These are phyloP conservation scores for Apostasia shenzhenica DNA, from an alignment of 106 monocot species.

Conservation along the genomic window DNA sequence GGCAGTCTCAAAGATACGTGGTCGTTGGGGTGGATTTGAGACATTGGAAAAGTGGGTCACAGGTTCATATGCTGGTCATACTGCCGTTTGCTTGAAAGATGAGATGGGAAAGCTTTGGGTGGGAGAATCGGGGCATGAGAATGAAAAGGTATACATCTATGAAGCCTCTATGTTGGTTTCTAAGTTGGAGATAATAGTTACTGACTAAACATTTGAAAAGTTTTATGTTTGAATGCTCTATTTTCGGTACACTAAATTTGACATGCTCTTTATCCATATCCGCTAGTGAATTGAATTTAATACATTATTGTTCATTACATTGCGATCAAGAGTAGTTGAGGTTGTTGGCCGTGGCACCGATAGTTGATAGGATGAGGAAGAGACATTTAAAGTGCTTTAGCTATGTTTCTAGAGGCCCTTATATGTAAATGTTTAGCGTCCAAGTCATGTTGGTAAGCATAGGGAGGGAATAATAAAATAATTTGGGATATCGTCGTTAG, in stretches of 20 bases:
- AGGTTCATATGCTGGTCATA: slow-evolving; percentile 97
- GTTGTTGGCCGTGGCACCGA: no score
- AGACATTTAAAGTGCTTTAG: no score
- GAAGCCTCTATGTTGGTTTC: neutral
- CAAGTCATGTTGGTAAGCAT: no score
- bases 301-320: neutral
- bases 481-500: no score
- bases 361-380: no score
- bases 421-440: no score
- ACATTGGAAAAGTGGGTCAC: slow-evolving; percentile 98
- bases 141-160: slow-evolving; percentile 62
- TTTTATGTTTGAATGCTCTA: neutral
- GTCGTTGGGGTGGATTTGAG: slow-evolving; percentile 98
- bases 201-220: neutral
- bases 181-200: neutral
- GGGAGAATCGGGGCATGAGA: slow-evolving; percentile 95
- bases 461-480: no score
- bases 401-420: no score
- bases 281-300: neutral
- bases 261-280: neutral
- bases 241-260: neutral
- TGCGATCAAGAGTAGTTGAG: no score
- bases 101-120: slow-evolving; percentile 89
- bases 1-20: slow-evolving; percentile 88
- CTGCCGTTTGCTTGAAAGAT: slow-evolving; percentile 95